A percentile compares a stretch with the other conserved stretches of the same genome.
phyloP scores from a whole-genome alignment of 1,284 basidiomycete species.

The Meira nashicola region DNA sequence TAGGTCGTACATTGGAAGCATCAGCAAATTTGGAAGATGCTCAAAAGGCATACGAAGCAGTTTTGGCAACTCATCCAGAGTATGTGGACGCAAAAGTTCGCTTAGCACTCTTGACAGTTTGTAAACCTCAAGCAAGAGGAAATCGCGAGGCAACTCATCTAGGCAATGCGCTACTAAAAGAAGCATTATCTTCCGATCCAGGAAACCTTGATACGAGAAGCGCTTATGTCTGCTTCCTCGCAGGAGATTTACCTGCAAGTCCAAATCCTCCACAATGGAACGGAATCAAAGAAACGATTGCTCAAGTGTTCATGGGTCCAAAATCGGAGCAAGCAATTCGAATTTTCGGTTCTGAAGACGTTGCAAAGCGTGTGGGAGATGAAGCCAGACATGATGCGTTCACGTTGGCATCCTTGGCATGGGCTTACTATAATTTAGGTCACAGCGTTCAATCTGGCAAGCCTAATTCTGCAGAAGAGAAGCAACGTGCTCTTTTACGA shows the following conservation, averaged over 20 bases:
- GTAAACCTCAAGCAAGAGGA: constrained; percentile 1
- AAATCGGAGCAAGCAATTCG: constrained; percentile 22
- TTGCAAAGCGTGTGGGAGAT: constrained; percentile 34
- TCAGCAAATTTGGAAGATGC: constrained; percentile 24
- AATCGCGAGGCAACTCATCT: constrained; percentile 20
- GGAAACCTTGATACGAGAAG: constrained; percentile 45
- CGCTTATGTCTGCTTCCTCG: constrained; percentile 48
- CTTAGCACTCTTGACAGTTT: constrained; percentile 39
- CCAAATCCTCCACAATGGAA: constrained; percentile 40
- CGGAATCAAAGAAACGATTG: constrained; percentile 46
- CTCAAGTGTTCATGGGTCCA: constrained; percentile 40
- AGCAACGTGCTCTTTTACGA: constrained; percentile 43
- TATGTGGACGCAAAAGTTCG: constrained; percentile 50
- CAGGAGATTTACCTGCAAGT: constrained; percentile 43
- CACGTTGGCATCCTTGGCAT: constrained; percentile 43
- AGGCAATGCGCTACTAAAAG: constrained; percentile 39
- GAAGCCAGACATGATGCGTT: constrained; percentile 42
- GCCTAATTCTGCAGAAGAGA: constrained; percentile 32
- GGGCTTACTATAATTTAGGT: constrained; percentile 50
- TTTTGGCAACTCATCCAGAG: constrained; percentile 47
- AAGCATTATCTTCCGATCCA: constrained; percentile 44
- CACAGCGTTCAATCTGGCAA: constrained; percentile 29
- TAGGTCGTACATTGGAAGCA: constrained; percentile 42
- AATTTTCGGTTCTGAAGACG: constrained; percentile 33
- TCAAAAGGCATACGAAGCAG: constrained; percentile 38